These are phyloP conservation scores for Paraphaeosphaeria sporulosa DNA, from an alignment of 2,329 filamentous ascomycete species.

Conservation along the genomic window DNA sequence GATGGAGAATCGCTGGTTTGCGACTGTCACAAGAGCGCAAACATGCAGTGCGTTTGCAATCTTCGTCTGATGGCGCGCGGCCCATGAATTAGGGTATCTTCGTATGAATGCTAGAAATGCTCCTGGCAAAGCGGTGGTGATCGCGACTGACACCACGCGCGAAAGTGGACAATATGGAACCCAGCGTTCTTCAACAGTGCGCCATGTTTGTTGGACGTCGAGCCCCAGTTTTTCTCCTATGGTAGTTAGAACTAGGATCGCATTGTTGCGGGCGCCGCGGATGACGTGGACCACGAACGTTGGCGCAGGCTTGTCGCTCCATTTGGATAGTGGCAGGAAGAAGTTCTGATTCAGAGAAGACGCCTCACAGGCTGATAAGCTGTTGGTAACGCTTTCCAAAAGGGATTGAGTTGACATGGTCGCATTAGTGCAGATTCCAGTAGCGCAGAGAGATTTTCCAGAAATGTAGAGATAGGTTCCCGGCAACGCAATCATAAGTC, in stretches of 20 bases:
- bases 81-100: conserved; percentile 28
- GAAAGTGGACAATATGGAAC: conserved; percentile 25
- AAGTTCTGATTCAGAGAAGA: conserved; percentile 16
- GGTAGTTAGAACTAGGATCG: conserved; percentile 14
- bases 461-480: conserved; percentile 29
- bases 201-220: conserved; percentile 11
- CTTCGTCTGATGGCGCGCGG: conserved; percentile 29
- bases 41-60: conserved; percentile 32
- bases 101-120: conserved; percentile 25
- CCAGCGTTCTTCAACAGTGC: conserved; percentile 23
- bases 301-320: conserved; percentile 23
- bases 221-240: conserved; percentile 21
- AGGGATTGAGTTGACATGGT: conserved; percentile 10
- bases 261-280: conserved; percentile 19
- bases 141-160: conserved; percentile 28
- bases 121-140: conserved; percentile 29
- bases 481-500: conserved; percentile 29
- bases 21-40: conserved; percentile 32
- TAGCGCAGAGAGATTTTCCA: conserved; percentile 21
- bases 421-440: conserved; percentile 17
- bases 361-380: conserved; percentile 17
- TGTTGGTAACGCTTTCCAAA: conserved; percentile 7
- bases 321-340: conserved; percentile 22
- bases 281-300: conserved; percentile 23
- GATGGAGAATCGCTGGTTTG: conserved; percentile 26